phyloP scores from a whole-genome alignment of 2,329 filamentous ascomycete genomes.

The Claviceps monticola region DNA sequence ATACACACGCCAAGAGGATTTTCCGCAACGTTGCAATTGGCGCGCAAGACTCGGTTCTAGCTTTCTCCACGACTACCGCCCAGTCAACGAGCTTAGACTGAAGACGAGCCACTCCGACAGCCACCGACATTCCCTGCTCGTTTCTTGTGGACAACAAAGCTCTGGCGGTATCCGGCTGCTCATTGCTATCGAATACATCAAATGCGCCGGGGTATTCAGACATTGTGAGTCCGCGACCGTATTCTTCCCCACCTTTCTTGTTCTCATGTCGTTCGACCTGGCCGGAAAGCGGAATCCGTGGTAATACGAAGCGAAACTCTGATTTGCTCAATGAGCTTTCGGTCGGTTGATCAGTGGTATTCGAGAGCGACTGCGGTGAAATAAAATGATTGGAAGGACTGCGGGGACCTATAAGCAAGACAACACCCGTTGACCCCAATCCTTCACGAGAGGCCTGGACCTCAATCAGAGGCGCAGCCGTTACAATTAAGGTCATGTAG shows the following conservation, averaged over 20 bases:
- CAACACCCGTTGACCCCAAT: conserved; percentile 53
- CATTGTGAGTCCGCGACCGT: conserved; percentile 43
- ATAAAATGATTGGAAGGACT: conserved; percentile 52
- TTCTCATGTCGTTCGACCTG: conserved; percentile 33
- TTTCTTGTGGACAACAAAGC: conserved; percentile 56
- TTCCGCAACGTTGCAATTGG: conserved; percentile 64
- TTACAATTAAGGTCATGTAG: conserved; percentile 70
- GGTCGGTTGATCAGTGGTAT: conserved; percentile 28
- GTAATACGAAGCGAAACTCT: conserved; percentile 45
- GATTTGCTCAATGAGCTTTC: conserved; percentile 25
- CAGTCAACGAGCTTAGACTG: conserved; percentile 60
- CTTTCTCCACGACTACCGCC: conserved; percentile 70
- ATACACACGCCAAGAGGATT: conserved; percentile 72
- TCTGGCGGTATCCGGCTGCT: conserved; percentile 48
- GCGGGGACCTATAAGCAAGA: conserved; percentile 56
- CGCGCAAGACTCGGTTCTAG: conserved; percentile 57
- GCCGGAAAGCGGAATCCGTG: conserved; percentile 29
- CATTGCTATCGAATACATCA: conserved; percentile 41
- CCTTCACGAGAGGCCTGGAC: conserved; percentile 54
- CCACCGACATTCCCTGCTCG: conserved; percentile 54
- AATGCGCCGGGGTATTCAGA: conserved; percentile 48
- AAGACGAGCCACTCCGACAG: conserved; percentile 67
- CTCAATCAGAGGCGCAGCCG: conserved; percentile 48
- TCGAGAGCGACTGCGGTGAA: conserved; percentile 28
- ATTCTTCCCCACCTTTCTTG: conserved; percentile 21